These are phyloP conservation scores for Bretziella fagacearum DNA, from an alignment of 2,329 filamentous ascomycete species.

Conservation along the genomic window DNA sequence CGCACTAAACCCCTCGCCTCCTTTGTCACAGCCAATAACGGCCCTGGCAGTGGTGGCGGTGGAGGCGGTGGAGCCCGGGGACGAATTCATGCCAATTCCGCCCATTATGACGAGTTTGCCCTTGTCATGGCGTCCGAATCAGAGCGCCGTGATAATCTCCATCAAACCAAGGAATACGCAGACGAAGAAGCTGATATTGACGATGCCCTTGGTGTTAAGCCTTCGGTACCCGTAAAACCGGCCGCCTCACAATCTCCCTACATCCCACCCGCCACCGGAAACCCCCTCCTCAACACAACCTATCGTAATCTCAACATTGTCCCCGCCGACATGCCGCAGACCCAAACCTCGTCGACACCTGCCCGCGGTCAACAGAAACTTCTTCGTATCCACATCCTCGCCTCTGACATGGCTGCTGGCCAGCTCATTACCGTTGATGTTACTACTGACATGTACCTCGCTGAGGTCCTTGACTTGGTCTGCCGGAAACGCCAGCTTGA, in stretches of 20 bases:
- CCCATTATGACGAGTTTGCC: conserved; percentile 68
- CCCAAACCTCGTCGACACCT: conserved; percentile 27
- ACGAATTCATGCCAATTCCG: conserved; percentile 43
- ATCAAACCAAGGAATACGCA: conserved; percentile 44
- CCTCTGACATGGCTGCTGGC: conserved; percentile 52
- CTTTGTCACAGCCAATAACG: conserved; percentile 68
- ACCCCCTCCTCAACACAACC: conserved; percentile 45
- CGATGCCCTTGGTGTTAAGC: conserved; percentile 18
- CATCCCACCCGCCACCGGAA: conserved; percentile 19
- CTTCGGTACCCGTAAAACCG: conserved; percentile 21
- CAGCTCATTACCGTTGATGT: conserved; percentile 58
- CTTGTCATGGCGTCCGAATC: conserved; percentile 54
- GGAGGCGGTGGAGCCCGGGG: conserved; percentile 32
- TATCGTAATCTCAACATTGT: conserved; percentile 33
- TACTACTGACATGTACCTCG: conserved; percentile 68
- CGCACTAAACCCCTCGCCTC: conserved; percentile 57
- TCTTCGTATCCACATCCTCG: conserved; percentile 53
- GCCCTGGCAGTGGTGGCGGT: conserved; percentile 23
- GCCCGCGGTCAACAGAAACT: conserved; percentile 50
- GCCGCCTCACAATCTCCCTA: conserved; percentile 23
- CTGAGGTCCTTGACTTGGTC: conserved; percentile 62
- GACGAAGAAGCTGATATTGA: conserved; percentile 31
- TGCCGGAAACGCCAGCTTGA: conserved; percentile 65
- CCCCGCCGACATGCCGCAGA: conserved; percentile 39
- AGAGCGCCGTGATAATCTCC: conserved; percentile 53